Base-by-base conservation (phyloP, 305 asterid genomes). In the Monarda citriodora region DNA sequence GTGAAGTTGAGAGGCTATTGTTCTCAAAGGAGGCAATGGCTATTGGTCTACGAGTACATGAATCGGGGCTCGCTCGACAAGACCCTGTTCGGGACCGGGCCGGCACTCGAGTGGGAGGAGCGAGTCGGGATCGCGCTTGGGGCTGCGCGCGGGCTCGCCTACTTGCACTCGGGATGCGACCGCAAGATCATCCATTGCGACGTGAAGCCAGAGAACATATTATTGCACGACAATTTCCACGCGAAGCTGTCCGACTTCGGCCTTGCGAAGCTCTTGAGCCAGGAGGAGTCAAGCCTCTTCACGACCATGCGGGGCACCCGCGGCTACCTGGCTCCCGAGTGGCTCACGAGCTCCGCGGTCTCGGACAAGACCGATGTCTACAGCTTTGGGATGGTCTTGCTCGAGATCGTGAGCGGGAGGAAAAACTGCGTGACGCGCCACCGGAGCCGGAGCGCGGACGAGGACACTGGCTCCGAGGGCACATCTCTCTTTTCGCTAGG, bases 251-350 rank as follows among this genome's bases (percentile, higher is more conserved):
- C 94, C 5, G 94, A 85, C 76, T 82, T 85, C 0, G 94, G 94
- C 44, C 83, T 85, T 14, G 75, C 89, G 1, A 85, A 82, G 75
- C 83, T 85, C 20, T 66, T 85, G 3, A 69, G 38, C 48, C 77
- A 70, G 0, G 87, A 77, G 17, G 77, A 85, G 32, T 79, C 89
- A 8, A 59, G 82, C 26, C 64, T 69, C 31, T 68, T 82, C 66
- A 78, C 89, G 22, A 82, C 94, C 0, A 75, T 85, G 89, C 76
- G 94, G 64, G 94, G 89, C n/a, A 85, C 94, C 0, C 75, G 94
- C 2, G 89, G 94, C 1, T 82, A 85, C 57, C 83, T 85, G 3
- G 94, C 89, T 6, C 94, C 94, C 0, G 87, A 85, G 47, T 85
- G 94, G 89, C 86, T 80, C 18, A 82, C 89, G 3, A 78, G 83